Conservation (phyloP, 306 rosid genomes). For the Bauhinia variegata region DNA sequence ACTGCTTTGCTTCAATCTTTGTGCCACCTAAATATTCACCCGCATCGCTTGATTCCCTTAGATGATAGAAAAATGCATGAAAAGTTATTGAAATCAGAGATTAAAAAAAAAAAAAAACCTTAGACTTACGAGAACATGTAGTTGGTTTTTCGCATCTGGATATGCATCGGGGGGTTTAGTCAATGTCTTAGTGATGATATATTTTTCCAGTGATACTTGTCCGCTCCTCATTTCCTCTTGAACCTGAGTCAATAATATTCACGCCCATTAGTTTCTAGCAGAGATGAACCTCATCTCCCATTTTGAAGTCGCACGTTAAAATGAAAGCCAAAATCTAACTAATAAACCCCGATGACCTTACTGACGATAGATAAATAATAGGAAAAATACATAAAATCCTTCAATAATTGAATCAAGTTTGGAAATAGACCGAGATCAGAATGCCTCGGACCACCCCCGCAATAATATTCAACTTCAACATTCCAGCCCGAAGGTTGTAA, state of each 20-base stretch:
- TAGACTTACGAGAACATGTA: conserved; percentile 86
- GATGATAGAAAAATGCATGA: conserved; percentile 17
- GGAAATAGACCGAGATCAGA: conserved; percentile 18
- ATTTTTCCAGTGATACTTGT: conserved; percentile 80
- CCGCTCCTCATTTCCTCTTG: conserved; percentile 96
- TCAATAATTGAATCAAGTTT: conserved; percentile 16
- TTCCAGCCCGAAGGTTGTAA: not conserved
- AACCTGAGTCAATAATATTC: conserved; percentile 53
- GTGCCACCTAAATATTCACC: conserved; percentile 75
- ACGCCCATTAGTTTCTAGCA: conserved; percentile 24
- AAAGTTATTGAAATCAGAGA: conserved; percentile 13
- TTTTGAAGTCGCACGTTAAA: conserved; percentile 3
- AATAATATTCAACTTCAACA: no score
- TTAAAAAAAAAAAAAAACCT: conserved; percentile 7
- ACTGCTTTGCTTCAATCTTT: conserved; percentile 86
- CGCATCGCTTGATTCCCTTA: conserved; percentile 36
- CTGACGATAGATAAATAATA: conserved; percentile 18
- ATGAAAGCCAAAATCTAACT: conserved; percentile 14
- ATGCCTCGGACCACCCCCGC: no score
- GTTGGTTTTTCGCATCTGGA: conserved; percentile 98
- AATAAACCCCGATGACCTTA: conserved; percentile 9
- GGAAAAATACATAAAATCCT: not conserved
- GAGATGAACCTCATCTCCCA: conserved; percentile 22
- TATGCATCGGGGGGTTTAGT: conserved; percentile 94
- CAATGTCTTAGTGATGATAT: conserved; percentile 87